A percentile compares a stretch with the other conserved stretches of the same genome.
Conservation (phyloP, 2,329 filamentous ascomycete genomes). For the Arthrobotrys megalospora region DNA sequence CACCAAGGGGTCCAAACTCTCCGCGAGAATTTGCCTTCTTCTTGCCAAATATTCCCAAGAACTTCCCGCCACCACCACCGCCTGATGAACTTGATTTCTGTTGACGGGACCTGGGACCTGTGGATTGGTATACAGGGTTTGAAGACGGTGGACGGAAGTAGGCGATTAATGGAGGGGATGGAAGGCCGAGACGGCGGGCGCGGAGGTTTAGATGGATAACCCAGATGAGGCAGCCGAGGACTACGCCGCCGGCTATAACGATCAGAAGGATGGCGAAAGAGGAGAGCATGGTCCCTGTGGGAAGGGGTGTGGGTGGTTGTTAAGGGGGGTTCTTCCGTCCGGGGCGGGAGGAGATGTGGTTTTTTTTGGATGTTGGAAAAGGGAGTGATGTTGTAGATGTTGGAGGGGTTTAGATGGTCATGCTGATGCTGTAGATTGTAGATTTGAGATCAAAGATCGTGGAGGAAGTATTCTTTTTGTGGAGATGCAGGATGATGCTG, state of each 20-base stretch:
- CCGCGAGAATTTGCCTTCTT: conserved; percentile 48
- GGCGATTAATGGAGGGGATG: conserved; percentile 45
- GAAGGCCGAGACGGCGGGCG: conserved; percentile 56
- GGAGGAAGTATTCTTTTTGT: background rate
- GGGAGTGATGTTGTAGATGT: conserved; percentile 5
- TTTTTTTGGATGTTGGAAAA: background rate
- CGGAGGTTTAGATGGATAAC: conserved; percentile 59
- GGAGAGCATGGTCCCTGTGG: conserved; percentile 35
- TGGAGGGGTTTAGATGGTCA: conserved; percentile 27
- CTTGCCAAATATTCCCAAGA: conserved; percentile 46
- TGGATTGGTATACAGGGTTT: conserved; percentile 55
- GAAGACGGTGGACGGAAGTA: conserved; percentile 57
- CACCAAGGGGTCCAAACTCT: conserved; percentile 48
- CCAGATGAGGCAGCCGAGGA: conserved; percentile 54
- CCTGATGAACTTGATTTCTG: background rate
- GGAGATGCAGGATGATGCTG: background rate
- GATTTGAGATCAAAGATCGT: conserved; percentile 12
- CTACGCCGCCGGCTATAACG: conserved; percentile 45
- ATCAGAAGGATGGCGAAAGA: conserved; percentile 57
- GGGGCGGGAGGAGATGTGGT: background rate
- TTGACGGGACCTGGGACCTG: conserved; percentile 1
- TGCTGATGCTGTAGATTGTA: conserved; percentile 18
- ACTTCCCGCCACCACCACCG: conserved; percentile 1
- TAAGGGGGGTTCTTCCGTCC: background rate
- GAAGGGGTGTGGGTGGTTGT: conserved; percentile 2